phyloP scores from a whole-genome alignment of 192 early-diverging fungal species.

The Umbelopsis sp. region DNA sequence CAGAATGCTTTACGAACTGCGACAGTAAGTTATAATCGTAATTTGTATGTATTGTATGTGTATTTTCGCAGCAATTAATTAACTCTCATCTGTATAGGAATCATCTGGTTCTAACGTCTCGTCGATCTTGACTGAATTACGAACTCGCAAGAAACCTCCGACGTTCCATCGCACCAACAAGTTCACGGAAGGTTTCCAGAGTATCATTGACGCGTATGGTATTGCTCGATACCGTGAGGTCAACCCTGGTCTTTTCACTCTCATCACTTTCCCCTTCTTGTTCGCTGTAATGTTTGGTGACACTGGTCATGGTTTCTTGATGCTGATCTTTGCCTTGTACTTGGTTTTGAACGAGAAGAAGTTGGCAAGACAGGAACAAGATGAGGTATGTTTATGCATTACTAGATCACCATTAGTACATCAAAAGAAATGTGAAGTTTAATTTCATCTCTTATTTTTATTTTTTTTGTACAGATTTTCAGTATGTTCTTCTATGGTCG shows the following conservation, averaged over 20 bases:
- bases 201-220: conserved; percentile 97
- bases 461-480: conserved; percentile 59
- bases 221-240: conserved; percentile 95
- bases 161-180: conserved; percentile 97
- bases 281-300: conserved; percentile 99
- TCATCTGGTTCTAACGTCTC: conserved; percentile 87
- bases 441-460: neutral
- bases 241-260: conserved; percentile 96
- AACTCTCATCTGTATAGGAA: conserved; percentile 47
- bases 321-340: conserved; percentile 75
- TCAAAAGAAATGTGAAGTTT: neutral
- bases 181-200: conserved; percentile 95
- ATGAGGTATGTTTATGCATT: conserved; percentile 61
- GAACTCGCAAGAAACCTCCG: conserved; percentile 86
- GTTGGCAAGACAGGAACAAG: conserved; percentile 71
- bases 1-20: conserved; percentile 84
- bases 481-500: conserved; percentile 92
- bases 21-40: conserved; percentile 64
- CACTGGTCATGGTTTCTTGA: conserved; percentile 91
- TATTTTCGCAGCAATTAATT: no score
- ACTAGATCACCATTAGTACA: neutral
- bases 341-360: conserved; percentile 82
- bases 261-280: conserved; percentile 98
- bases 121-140: conserved; percentile 84
- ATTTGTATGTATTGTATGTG: no score